Base-by-base conservation (phyloP, 108 stramenopile species). In the Nitzschia putrida region DNA sequence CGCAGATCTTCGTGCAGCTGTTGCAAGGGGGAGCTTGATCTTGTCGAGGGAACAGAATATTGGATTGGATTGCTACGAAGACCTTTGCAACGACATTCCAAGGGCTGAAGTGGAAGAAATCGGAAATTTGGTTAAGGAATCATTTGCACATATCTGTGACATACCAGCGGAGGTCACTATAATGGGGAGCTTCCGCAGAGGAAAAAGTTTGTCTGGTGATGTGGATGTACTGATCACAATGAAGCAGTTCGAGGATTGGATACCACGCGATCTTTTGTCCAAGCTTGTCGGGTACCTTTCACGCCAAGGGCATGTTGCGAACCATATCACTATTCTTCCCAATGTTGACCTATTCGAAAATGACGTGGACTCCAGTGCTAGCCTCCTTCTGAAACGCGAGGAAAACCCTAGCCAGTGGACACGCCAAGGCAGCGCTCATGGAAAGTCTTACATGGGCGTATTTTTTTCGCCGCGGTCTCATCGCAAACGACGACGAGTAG, bases 161-260 rank as follows among this genome's bases (percentile, higher is more conserved):
- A 45, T 22, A 24, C 16, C 29, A n/a, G 66, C 57, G 7, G 53
- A 68, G 39, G 61, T 66, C 5, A 51, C 60, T 11, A 72, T 55
- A 4, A 79, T 79, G 78, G 78, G 78, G 24, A 79, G 78, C 21
- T 79, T 61, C 53, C 72, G 78, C 0, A 44, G 78, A n/a, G 72
- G 78, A 2, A 79, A 73, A 40, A 8, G 25, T 13, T 24, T 9
- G 3, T 63, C 66, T 18, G 78, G 78, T 21, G 78, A 79, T 45
- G 56, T 63, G 10, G 78, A 79, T 39, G 18, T 79, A 2, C 50
- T 79, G 1, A 68, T 79, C 24, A 65, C 57, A 21, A 44, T 68
- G 56, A 45, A 40, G 3, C 55, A 66, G 14, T 69, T 58, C 34
- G 38, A 37, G 20, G 41, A 47, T 0, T 66, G 29, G 13, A 55